Conservation (phyloP, 306 rosid species). For the Cucurbita maxima region DNA sequence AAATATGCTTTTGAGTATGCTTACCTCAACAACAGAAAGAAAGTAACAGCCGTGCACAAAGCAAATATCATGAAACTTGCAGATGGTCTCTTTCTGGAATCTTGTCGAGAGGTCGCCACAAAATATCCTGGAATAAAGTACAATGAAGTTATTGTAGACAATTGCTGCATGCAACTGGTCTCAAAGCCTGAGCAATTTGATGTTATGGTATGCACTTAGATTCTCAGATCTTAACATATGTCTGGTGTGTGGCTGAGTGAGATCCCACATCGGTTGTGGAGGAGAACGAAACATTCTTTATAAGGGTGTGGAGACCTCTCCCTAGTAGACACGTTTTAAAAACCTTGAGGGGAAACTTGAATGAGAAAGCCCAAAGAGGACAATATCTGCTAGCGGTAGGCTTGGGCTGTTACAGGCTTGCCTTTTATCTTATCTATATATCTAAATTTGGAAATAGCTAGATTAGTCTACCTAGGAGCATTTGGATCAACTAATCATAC, state of each 20-base stretch:
- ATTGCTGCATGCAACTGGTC: constrained; percentile 93
- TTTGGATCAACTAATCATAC: not conserved
- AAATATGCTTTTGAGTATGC: constrained; percentile 83
- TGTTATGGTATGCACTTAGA: constrained; percentile 57
- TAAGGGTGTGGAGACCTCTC: too few relatives aligned
- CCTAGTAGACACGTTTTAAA: too few relatives aligned
- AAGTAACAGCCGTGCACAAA: constrained; percentile 94
- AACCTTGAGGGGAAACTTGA: too few relatives aligned
- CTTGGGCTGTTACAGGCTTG: too few relatives aligned
- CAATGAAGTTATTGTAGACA: constrained; percentile 74
- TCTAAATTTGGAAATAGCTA: not conserved
- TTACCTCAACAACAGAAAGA: constrained; percentile 80
- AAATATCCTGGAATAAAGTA: constrained; percentile 51
- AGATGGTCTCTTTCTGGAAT: constrained; percentile 75
- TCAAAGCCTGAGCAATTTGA: constrained; percentile 87
- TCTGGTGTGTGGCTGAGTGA: not conserved
- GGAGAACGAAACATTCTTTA: too few relatives aligned
- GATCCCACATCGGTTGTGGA: too few relatives aligned
- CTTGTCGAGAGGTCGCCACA: constrained; percentile 73
- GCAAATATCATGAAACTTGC: constrained; percentile 93
- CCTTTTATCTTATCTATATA: not conserved
- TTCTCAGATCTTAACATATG: not conserved
- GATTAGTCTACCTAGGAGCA: not conserved
- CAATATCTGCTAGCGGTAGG: too few relatives aligned
- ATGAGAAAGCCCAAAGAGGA: too few relatives aligned